Evolutionary conservation across 768 basidiomycete genomes (phyloP), one percentile per base, ranked within the genome.

Genomic region (Jaapia argillacea): DNA sequence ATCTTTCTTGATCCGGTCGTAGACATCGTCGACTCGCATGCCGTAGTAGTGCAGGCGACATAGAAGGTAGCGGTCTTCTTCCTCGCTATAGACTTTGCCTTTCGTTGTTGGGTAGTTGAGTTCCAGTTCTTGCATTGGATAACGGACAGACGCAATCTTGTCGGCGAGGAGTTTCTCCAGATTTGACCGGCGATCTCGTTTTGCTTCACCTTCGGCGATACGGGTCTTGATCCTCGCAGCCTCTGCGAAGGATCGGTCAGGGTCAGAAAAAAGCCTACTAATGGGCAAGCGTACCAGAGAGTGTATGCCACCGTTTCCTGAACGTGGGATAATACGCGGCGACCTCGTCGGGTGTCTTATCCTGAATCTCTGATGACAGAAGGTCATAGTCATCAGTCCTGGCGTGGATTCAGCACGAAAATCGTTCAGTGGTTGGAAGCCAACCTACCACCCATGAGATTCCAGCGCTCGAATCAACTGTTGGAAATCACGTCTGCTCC

Each of bases 51-150:
- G 78, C 49, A 98, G 63, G 21, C 92, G 78, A 55, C 88, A 91
- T 28, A 98, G 74, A 7, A 98, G 72, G 67, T 97, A 99, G 14
- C 94, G 73, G 54, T 98, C 96, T 57, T 98, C 96, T 57, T 98
- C 96, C 50, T 99, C 96, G 21, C 77, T 85, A 62, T 94, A 99
- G 4, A 91, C 85, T 56, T 97, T 97, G 47, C 92, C 94, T 62
- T 97, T 97, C 26, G 92, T 94, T 24, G 85, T 85, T 1, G 89
- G 90, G 53, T 98, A 97, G 60, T 87, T 85, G 42, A 98, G 79
- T 62, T 94, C 87, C 39, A 99, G 79, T 61, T 96, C 93, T 59
- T 98, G 94, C 82, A 98, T 91, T 1, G 96, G 96, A 61, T 84
- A 90, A 28, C 75, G 71, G 45, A 88, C 84, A 1, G 84, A 84